These are phyloP conservation scores for Exophiala oligosperma DNA, from an alignment of 2,329 filamentous ascomycete genomes.

Conservation along the genomic window DNA sequence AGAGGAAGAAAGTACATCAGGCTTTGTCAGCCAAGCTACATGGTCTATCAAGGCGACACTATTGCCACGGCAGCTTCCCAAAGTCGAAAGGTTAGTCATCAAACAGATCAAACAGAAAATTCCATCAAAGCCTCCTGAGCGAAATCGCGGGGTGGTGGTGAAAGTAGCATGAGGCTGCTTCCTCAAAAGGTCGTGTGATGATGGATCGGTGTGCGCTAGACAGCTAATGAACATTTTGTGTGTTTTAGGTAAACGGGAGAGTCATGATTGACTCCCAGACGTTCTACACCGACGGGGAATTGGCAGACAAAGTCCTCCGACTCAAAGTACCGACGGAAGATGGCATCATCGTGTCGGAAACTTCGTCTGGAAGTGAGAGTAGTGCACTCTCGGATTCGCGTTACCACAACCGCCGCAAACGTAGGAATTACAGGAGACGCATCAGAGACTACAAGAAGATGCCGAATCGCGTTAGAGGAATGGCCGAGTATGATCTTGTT, in stretches of 20 bases:
- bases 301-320: neutral
- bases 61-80: neutral
- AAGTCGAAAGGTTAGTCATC: neutral
- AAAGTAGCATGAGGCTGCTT: too few relatives aligned
- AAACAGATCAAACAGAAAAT: too few relatives aligned
- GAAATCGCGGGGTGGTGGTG: too few relatives aligned
- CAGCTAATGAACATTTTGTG: too few relatives aligned
- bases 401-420: neutral
- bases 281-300: neutral
- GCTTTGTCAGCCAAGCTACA: conserved; percentile 1
- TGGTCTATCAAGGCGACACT: neutral
- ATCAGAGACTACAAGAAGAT: neutral
- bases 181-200: too few relatives aligned
- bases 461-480: neutral
- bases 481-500: neutral
- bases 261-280: conserved; percentile 1
- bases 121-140: too few relatives aligned
- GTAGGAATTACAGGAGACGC: neutral
- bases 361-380: neutral
- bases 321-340: conserved; percentile 1
- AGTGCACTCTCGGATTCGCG: neutral
- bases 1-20: neutral
- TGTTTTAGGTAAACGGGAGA: neutral
- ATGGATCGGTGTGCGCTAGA: too few relatives aligned
- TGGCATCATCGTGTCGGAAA: conserved; percentile 1